Base-by-base conservation (phyloP, 1,284 basidiomycete genomes). In the Pseudozyma thailandica region DNA sequence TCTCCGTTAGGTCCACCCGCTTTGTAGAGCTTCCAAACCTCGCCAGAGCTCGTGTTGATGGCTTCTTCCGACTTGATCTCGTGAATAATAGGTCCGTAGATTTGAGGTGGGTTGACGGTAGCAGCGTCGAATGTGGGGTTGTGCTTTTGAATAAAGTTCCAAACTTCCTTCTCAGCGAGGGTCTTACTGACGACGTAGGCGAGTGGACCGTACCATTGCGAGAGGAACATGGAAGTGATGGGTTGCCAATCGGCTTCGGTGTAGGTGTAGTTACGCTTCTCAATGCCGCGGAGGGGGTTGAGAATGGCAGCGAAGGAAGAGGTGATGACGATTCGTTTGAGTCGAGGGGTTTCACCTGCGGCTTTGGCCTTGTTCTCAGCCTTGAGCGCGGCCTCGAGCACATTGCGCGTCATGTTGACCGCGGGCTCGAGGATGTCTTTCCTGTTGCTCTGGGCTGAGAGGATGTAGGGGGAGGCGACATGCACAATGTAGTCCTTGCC, bases 171-270 rank as follows among this genome's bases (percentile, higher is more conserved):
- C 47, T 84, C 83, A 2, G 83, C 81, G 6, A 84, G 60, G 1
- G 79, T 80, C 60, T 84, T 84, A 46, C 77, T 79, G 10, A 82
- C 80, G n/a, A 75, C 46, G 49, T 84, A 84, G 68, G 79, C 61
- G n/a, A 72, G 63, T 0, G 63, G 70, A 2, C 51, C 44, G 55
- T 72, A 63, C 44, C 61, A 72, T 10, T 15, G 23, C n/a, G 52
- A 53, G 21, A 72, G n/a, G 9, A 66, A 72, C 13, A 45, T 27
- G 26, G 38, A 62, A 8, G 38, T 57, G 41, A 72, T 55, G 7
- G 70, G 70, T 38, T 72, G 59, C 63, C 63, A 72, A 31, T 72
- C 70, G 15, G 54, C 48, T 23, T 66, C 59, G 9, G 63, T 72
- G 50, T 72, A 72, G 6, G 59, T 72, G 37, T 72, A 63, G 31